Base-by-base conservation (phyloP, 2,329 filamentous ascomycete species). In the Aspergillus glaucus region DNA sequence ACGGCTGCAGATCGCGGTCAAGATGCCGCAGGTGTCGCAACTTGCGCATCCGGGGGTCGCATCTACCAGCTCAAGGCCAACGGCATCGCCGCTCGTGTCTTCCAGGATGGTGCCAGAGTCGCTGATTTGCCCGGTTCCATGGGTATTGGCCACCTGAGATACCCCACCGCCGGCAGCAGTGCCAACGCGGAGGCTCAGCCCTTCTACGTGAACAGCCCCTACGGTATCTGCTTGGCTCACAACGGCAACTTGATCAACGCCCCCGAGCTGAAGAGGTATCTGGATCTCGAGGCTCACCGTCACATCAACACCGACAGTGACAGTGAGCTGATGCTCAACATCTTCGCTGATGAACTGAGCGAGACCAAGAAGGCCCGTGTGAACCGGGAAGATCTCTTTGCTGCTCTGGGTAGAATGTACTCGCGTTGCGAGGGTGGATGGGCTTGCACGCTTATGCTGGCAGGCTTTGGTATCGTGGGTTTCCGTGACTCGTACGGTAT, bases 231-330 rank as follows among this genome's bases (percentile, higher is more conserved):
- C 62, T 80, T 93, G 65, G 80, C 85, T 19, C 85, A 93, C 71
- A 95, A 95, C 63, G 90, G 91, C 51, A 95, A 95, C 70, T 76
- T 95, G 43, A 87, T 94, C 74, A 89, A 94, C 63, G 81, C 85
- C 4, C 77, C 78, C 2, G 82, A 87, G 46, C 75, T 94, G 43
- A 82, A 80, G 65, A 71, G 76, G 52, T 88, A 84, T 63, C 76
- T 95, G 44, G 88, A 94, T 61, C 75, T 84, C 55, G 86, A 87
- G 56, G 88, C 87, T 6, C 88, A 88, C 64, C 80, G 88, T 57
- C 89, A 94, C 67, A 87, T 93, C 75, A 95, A 95, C 71, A 91
- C 89, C 24, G 88, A 94, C 62, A 90, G 85, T 50, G 89, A 95
- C 71, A 89, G 85, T 58, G 90, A 95, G 72, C 73, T 92, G 53